These are phyloP conservation scores for Globisporangium paddicum DNA, from an alignment of 352 stramenopile genomes.

Conservation along the genomic window DNA sequence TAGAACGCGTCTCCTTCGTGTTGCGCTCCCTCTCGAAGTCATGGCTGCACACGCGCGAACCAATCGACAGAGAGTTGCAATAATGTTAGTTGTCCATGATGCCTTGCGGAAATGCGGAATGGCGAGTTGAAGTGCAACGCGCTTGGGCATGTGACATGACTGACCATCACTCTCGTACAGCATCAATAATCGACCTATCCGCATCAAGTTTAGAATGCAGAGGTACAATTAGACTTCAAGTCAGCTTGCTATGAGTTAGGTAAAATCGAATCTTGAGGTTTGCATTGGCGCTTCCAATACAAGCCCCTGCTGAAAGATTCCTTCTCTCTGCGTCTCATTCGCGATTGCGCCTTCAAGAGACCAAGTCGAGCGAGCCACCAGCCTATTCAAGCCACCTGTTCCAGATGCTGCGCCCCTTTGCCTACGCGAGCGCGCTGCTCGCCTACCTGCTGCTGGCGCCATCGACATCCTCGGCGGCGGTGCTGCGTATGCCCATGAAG, in stretches of 20 bases:
- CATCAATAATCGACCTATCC: background rate
- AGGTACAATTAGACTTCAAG: too few species aligned
- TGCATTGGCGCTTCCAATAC: background rate
- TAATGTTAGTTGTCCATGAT: background rate
- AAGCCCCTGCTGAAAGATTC: slow-evolving; percentile 2
- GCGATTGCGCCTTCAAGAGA: background rate
- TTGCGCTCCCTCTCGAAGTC: slow-evolving; percentile 37
- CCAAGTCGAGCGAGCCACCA: background rate
- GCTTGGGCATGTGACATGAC: background rate
- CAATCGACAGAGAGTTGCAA: too few species aligned
- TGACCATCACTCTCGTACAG: background rate
- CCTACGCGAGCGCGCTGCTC: slow-evolving; percentile 10
- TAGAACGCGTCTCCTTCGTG: too few species aligned
- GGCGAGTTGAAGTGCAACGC: background rate
- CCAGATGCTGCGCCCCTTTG: slow-evolving; percentile 14
- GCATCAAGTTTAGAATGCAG: background rate
- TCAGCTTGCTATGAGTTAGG: too few species aligned
- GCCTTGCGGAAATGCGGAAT: background rate
- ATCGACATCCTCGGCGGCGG: slow-evolving; percentile 9
- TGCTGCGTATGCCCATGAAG: slow-evolving; percentile 68
- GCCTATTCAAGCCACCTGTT: too few species aligned
- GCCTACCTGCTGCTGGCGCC: slow-evolving; percentile 8
- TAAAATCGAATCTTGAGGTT: background rate
- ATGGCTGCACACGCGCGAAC: slow-evolving; percentile 21
- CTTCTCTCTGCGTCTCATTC: background rate